Conservation (phyloP, 768 basidiomycete genomes). For the Suillus subluteus region DNA sequence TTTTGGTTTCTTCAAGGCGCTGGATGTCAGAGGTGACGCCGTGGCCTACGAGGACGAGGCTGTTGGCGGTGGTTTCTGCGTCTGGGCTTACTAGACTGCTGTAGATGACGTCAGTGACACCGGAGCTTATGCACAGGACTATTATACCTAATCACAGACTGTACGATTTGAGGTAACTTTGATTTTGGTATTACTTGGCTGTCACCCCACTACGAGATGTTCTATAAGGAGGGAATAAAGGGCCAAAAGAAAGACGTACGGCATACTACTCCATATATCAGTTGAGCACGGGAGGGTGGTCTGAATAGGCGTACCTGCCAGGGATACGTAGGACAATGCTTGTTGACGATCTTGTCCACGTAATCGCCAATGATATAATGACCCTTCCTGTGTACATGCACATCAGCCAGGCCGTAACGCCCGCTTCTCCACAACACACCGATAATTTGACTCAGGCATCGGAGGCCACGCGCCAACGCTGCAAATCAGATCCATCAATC, state of each 20-base stretch:
- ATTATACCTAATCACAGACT: constrained; percentile 69
- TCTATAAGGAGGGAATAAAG: constrained; percentile 7
- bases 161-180: constrained; percentile 73
- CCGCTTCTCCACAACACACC: constrained; percentile 45
- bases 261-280: constrained; percentile 51
- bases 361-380: constrained; percentile 78
- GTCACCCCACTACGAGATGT: constrained; percentile 66
- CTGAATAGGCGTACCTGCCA: constrained; percentile 62
- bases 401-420: constrained; percentile 15
- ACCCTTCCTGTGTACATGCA: constrained; percentile 48
- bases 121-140: constrained; percentile 11
- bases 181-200: constrained; percentile 68
- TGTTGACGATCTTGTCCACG: constrained; percentile 65
- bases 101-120: constrained; percentile 14
- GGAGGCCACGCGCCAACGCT: constrained; percentile 81
- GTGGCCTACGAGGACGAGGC: constrained; percentile 74
- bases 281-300: constrained; percentile 21
- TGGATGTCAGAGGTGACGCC: constrained; percentile 56
- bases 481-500: constrained; percentile 13
- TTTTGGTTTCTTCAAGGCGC: constrained; percentile 77
- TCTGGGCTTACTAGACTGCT: constrained; percentile 79
- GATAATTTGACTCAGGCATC: constrained; percentile 72
- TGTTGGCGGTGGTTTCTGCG: constrained; percentile 70
- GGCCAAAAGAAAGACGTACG: constrained; percentile 44
- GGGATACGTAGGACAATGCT: constrained; percentile 62